phyloP scores from a whole-genome alignment of 2,329 filamentous ascomycete species.

The Pseudogymnoascus pannorum region DNA sequence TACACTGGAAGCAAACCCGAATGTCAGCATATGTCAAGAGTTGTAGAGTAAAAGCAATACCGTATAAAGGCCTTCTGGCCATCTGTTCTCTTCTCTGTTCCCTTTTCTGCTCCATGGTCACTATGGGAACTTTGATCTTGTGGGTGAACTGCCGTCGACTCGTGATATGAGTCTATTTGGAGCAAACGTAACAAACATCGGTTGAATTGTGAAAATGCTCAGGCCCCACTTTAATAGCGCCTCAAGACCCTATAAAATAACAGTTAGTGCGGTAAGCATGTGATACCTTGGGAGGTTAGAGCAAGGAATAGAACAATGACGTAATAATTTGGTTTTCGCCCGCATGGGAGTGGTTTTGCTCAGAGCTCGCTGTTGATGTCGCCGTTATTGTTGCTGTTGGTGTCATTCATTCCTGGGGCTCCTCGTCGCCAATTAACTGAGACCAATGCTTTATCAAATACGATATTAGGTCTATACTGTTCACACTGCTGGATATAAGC shows the following conservation, averaged over 20 bases:
- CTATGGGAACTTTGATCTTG: background rate
- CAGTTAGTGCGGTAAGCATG: background rate
- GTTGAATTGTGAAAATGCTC: background rate
- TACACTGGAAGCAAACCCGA: constrained; percentile 22
- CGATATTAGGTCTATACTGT: background rate
- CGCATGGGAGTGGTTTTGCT: background rate
- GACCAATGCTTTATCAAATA: background rate
- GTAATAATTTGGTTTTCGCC: background rate
- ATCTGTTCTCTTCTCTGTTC: constrained; percentile 32
- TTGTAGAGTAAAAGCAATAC: constrained; percentile 24
- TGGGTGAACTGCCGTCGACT: background rate
- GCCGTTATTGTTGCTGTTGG: background rate
- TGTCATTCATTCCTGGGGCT: background rate
- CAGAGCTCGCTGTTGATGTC: background rate
- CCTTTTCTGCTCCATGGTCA: constrained; percentile 17
- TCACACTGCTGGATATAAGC: background rate
- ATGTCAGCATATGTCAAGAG: constrained; percentile 18
- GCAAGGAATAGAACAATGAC: background rate
- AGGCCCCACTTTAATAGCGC: background rate
- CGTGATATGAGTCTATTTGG: background rate
- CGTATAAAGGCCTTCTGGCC: constrained; percentile 33
- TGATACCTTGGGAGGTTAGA: constrained; percentile 7
- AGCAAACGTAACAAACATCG: constrained; percentile 7
- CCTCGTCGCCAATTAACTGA: background rate
- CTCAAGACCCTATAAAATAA: background rate